Base-by-base conservation (phyloP, 768 basidiomycete genomes). In the Termitomyces titanicus region DNA sequence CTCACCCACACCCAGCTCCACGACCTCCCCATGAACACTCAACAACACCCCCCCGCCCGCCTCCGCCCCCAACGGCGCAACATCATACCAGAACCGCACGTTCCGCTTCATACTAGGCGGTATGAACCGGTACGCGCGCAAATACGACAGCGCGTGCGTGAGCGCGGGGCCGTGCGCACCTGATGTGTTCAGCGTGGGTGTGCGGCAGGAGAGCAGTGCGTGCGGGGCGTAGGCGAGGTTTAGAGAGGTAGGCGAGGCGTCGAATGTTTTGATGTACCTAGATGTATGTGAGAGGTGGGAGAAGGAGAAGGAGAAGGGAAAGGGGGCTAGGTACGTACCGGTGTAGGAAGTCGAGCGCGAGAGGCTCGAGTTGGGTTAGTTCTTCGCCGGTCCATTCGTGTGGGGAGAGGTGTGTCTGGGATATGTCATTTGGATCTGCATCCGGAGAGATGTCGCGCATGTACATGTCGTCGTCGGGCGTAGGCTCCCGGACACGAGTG, bases 241-340 rank as follows among this genome's bases (percentile, higher is more conserved):
- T 24, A 73, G 65, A 20, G 53, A 57, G 3, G 61, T 52, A 0
- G 64, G 61, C 46, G 68, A 63, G 33, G 58, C 39, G 51, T 72
- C 70, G 50, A 73, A 72, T 0, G 62, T 34, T 35, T 51, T 37
- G 31, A 68, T 61, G 47, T 67, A 72, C 47, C 62, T 63, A 33
- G 31, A 68, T 61, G 47, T 67, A 72, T 45, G 60, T 63, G 18
- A 34, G 6, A 20, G 40, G 10, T 12, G 6, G 12, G n/a, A 12
- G 20, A n/a, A 11, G 35, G 17, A 39, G 24, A 47, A 5, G 20
- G 27, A 13, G 3, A 18, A 24, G n/a, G n/a, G n/a, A n/a, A n/a
- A n/a, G n/a, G n/a, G n/a, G n/a, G n/a, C n/a, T n/a, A n/a, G n/a
- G n/a, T n/a, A 10, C 44, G 6, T 5, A 61, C 62, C 62, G 51